Percentiles rank a stretch among this genome's conserved stretches.
phyloP scores from a whole-genome alignment of 2,329 filamentous ascomycete species.

The Cladosporium sp. region DNA sequence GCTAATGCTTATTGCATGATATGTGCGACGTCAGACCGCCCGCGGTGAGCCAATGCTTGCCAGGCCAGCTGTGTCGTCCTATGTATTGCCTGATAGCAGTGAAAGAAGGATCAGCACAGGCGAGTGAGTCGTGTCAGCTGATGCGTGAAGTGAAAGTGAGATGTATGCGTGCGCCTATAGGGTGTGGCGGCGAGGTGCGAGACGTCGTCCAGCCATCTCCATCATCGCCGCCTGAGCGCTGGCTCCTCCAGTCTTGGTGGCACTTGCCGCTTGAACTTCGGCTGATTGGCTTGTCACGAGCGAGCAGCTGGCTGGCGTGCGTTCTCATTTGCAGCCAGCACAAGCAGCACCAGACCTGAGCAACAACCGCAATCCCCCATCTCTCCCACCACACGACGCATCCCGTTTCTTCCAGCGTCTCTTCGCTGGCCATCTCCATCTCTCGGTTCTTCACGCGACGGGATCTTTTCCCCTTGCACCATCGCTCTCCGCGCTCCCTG shows the following conservation, averaged over 20 bases:
- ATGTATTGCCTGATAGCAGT: background rate
- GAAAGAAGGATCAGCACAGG: background rate
- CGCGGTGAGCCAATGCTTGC: background rate
- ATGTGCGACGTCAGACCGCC: background rate
- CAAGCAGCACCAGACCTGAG: background rate
- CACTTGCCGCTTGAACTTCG: background rate
- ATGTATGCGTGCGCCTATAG: background rate
- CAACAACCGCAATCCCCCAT: slow-evolving; percentile 4
- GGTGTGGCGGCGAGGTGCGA: slow-evolving; percentile 1
- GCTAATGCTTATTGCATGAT: background rate
- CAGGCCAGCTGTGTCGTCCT: background rate
- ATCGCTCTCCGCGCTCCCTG: slow-evolving; percentile 12
- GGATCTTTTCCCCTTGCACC: slow-evolving; percentile 6
- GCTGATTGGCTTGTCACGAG: background rate
- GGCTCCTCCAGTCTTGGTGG: background rate
- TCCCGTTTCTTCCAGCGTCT: background rate
- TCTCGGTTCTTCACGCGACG: slow-evolving; percentile 3
- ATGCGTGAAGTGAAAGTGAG: background rate
- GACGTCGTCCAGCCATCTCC: background rate
- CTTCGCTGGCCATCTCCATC: background rate
- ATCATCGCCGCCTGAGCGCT: background rate
- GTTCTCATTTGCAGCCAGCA: slow-evolving; percentile 8
- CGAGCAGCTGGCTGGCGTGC: slow-evolving; percentile 5
- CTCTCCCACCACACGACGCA: slow-evolving; percentile 4
- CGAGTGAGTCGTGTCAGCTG: background rate